Conservation (phyloP, 768 basidiomycete species). For the Macrolepiota fuliginosa region DNA sequence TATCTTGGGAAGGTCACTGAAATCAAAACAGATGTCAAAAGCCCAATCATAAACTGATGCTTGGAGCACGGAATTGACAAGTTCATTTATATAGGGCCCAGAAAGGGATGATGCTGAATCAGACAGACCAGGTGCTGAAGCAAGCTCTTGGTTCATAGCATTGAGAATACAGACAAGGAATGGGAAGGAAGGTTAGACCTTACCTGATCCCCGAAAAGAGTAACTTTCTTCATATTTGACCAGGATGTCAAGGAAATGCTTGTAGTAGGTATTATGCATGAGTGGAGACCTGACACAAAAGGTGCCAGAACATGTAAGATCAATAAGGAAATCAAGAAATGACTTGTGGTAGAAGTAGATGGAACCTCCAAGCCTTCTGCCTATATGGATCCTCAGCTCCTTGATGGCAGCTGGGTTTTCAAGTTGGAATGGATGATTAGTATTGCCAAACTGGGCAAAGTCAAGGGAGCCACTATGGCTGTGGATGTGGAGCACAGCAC, state of each 20-base stretch:
- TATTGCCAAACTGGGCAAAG: background rate
- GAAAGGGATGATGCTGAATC: background rate
- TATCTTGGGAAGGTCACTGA: background rate
- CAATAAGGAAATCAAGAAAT: background rate
- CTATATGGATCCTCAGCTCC: background rate
- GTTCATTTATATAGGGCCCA: background rate
- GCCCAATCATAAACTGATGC: background rate
- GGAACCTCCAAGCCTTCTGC: background rate
- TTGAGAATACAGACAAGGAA: background rate
- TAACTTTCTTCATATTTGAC: background rate
- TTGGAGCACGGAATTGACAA: background rate
- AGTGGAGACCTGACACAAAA: background rate
- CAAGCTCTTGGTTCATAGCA: background rate
- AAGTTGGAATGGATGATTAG: background rate
- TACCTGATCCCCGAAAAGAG: background rate
- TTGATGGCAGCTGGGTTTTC: background rate
- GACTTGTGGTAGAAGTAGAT: slow-evolving; percentile 7
- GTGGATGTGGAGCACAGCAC: background rate
- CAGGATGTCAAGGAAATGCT: background rate
- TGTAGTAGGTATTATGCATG: background rate
- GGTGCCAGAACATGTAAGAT: background rate
- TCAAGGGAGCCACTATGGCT: background rate
- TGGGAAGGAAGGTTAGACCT: background rate
- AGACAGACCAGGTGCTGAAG: background rate
- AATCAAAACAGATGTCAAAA: background rate